A percentile compares a stretch with the other conserved stretches of the same genome.
phyloP scores from a whole-genome alignment of 495 filamentous ascomycete genomes.

The Trichoderma gamsii region DNA sequence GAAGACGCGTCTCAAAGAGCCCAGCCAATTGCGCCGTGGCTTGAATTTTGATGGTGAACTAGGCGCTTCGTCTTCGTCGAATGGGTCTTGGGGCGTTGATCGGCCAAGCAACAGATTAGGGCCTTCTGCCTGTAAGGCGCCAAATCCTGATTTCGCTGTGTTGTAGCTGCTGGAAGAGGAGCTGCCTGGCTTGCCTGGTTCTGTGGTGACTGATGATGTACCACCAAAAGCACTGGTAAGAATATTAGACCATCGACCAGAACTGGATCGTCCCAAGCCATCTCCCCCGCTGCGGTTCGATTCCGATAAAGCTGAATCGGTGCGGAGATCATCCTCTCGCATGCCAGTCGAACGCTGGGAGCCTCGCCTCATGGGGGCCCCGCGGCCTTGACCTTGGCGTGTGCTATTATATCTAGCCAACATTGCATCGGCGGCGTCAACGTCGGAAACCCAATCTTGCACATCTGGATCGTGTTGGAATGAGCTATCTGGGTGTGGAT shows the following conservation, averaged over 20 bases:
- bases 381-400: slow-evolving; percentile 14
- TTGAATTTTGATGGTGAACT: slow-evolving; percentile 46
- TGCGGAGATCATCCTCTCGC: slow-evolving; percentile 27
- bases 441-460: slow-evolving; percentile 55
- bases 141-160: slow-evolving; percentile 59
- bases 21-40: slow-evolving; percentile 40
- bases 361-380: slow-evolving; percentile 20
- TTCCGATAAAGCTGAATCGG: slow-evolving; percentile 38
- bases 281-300: slow-evolving; percentile 25
- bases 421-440: slow-evolving; percentile 49
- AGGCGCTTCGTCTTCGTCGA: slow-evolving; percentile 24
- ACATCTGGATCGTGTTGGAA: slow-evolving; percentile 45
- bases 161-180: slow-evolving; percentile 38
- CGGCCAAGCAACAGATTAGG: slow-evolving; percentile 50
- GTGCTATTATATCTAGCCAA: slow-evolving; percentile 25
- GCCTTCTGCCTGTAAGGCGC: slow-evolving; percentile 58
- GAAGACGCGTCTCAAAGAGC: slow-evolving; percentile 43
- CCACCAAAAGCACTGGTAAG: not conserved
- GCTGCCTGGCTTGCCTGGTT: slow-evolving; percentile 21
- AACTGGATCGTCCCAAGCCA: slow-evolving; percentile 30
- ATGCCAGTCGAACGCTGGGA: slow-evolving; percentile 17
- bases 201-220: not conserved
- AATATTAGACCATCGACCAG: slow-evolving; percentile 21
- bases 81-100: not conserved
- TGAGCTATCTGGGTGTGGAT: slow-evolving; percentile 28